Evolutionary conservation across 1,284 basidiomycete genomes (phyloP).

Genomic region (Thecaphora thlaspeos): DNA sequence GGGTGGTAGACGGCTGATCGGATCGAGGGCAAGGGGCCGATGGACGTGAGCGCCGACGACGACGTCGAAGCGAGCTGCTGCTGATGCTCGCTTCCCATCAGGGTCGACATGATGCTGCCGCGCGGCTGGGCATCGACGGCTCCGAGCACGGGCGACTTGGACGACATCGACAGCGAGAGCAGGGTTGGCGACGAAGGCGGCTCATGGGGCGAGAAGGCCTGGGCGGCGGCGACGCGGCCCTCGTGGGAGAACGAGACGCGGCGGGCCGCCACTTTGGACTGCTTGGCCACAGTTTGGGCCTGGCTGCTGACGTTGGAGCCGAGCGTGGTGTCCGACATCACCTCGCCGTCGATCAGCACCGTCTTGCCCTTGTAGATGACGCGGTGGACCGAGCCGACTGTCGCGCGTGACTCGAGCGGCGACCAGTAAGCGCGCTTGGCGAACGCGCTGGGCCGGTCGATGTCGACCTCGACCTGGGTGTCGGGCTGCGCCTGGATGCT

Average conservation of each 20-base stretch:
- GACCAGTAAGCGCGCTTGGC: conserved; percentile 70
- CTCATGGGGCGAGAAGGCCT: conserved; percentile 21
- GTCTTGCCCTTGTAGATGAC: conserved; percentile 91
- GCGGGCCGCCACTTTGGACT: conserved; percentile 23
- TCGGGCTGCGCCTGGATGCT: conserved; percentile 80
- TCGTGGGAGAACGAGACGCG: conserved; percentile 31
- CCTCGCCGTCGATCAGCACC: conserved; percentile 80
- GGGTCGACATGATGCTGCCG: conserved; percentile 28
- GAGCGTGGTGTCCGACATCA: conserved; percentile 65
- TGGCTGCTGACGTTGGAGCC: conserved; percentile 80
- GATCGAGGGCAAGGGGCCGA: conserved; percentile 16
- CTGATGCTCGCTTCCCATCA: conserved; percentile 12
- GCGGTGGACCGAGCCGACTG: conserved; percentile 80
- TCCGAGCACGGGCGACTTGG: conserved; percentile 44
- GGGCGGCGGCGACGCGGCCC: conserved; percentile 4
- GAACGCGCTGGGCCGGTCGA: conserved; percentile 75
- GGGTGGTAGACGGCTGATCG: conserved; percentile 58
- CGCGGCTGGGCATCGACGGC: conserved; percentile 24
- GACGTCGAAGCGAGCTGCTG: too few relatives aligned
- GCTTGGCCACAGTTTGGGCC: conserved; percentile 56
- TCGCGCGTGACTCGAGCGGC: conserved; percentile 69
- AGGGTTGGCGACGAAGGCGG: conserved; percentile 43
- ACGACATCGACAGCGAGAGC: conserved; percentile 18
- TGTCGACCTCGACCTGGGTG: conserved; percentile 76
- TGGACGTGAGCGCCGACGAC: conserved; percentile 15